Evolutionary conservation across 2,329 filamentous ascomycete genomes (phyloP), one percentile per base, ranked within the genome.

Genomic region (Aureobasidium sp.): DNA sequence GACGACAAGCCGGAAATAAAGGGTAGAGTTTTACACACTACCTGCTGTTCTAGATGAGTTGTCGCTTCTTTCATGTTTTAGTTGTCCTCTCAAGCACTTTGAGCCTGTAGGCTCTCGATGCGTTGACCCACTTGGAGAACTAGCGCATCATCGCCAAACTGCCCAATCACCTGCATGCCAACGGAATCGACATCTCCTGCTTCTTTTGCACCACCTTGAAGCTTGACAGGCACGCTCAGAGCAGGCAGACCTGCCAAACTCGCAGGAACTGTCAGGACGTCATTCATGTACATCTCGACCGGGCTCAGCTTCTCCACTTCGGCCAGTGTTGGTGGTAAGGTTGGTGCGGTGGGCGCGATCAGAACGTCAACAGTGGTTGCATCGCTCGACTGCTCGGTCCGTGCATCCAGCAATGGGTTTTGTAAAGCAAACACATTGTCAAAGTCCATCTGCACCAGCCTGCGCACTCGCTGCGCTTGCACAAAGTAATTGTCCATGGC

Each of bases 401-500:
- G 52, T 20, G 25, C 31, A 29, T 77, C 74, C 0, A 78, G 79
- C 4, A 97, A 79, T 3, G 88, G 88, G 70, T 96, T 92, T 3
- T 77, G 76, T 47, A 85, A 75, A 17, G 76, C 74, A 71, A 99
- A 97, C 0, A 90, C 86, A 1, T 81, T 77, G 74, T 97, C 86
- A 72, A 99, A 99, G 70, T 99, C 94, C 37, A 80, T 78, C 71
- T 94, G 88, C 2, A 99, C 90, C 20, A 96, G 79, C 61, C 90
- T 83, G 1, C 94, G 87, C 42, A 97, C 85, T 66, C 87, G 88
- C 76, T 99, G 94, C 49, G 94, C 94, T 72, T 96, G 89, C 65
- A 96, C 84, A 70, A 99, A 99, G 75, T 97, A 97, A 73, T 97
- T 99, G 73, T 96, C 89, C 70, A 95, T 94, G 11, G 91, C 91